Conservation (phyloP, 352 stramenopile species). For the Phytophthora brassicae region DNA sequence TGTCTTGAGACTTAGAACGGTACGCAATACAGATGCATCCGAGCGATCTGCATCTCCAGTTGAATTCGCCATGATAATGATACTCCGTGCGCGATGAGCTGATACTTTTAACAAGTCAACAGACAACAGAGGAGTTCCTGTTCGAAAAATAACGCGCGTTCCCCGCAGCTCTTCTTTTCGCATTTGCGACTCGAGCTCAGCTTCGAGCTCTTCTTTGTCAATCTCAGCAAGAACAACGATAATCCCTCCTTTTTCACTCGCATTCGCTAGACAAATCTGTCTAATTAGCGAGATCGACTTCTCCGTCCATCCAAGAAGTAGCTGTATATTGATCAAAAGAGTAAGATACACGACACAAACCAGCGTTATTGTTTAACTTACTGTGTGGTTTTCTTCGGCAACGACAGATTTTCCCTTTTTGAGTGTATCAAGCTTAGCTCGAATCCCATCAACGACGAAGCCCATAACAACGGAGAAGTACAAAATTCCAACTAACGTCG, state of each 20-base stretch:
- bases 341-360: neutral
- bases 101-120: conserved; percentile 75
- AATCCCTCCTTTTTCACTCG: conserved; percentile 72
- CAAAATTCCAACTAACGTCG: conserved; percentile 70
- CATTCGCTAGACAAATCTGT: conserved; percentile 83
- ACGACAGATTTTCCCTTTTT: conserved; percentile 86
- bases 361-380: conserved; percentile 16
- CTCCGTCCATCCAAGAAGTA: conserved; percentile 84
- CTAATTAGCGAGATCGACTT: conserved; percentile 77
- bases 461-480: conserved; percentile 89
- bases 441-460: conserved; percentile 86
- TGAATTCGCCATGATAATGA: conserved; percentile 75
- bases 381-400: conserved; percentile 73
- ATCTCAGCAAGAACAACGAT: conserved; percentile 71
- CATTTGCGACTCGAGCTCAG: conserved; percentile 52
- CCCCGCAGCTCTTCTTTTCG: conserved; percentile 50
- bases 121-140: conserved; percentile 69
- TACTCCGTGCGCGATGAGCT: conserved; percentile 59
- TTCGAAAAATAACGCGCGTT: conserved; percentile 76
- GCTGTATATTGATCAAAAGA: conserved; percentile 17
- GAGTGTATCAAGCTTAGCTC: conserved; percentile 79
- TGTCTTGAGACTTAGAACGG: conserved; percentile 74
- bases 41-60: conserved; percentile 71
- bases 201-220: conserved; percentile 76
- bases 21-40: conserved; percentile 67